These are phyloP conservation scores for Polygonum aviculare DNA, from an alignment of 148 eudicot species.

Conservation along the genomic window DNA sequence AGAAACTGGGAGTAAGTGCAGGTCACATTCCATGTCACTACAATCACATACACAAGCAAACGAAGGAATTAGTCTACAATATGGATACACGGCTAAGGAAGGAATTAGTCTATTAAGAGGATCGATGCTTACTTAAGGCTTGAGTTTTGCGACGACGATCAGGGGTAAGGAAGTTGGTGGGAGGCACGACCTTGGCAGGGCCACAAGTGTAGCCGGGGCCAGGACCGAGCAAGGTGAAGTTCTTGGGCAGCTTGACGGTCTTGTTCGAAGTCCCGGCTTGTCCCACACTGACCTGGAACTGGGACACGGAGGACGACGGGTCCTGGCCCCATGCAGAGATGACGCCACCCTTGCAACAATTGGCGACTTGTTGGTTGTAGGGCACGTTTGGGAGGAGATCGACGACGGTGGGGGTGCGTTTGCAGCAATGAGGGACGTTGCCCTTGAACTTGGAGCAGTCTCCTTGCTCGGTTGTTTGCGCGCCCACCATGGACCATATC, in stretches of 20 bases:
- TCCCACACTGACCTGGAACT: slow-evolving; percentile 79
- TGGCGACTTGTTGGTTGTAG: slow-evolving; percentile 67
- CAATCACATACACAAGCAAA: slow-evolving; percentile 5
- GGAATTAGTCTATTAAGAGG: not conserved
- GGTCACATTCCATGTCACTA: slow-evolving; percentile 89
- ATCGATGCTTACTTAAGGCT: slow-evolving; percentile 44
- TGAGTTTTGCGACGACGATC: slow-evolving; percentile 77
- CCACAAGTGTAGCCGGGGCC: slow-evolving; percentile 94
- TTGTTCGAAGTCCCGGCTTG: slow-evolving; percentile 68
- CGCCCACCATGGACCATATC: slow-evolving; percentile 84
- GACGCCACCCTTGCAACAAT: slow-evolving; percentile 85
- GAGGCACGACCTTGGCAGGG: slow-evolving; percentile 81
- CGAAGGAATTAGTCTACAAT: too few relatives aligned
- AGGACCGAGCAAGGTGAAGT: slow-evolving; percentile 79
- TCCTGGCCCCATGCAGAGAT: slow-evolving; percentile 77
- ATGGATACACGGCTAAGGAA: too few relatives aligned
- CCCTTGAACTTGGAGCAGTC: slow-evolving; percentile 92
- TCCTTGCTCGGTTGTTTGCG: slow-evolving; percentile 83
- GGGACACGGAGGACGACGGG: slow-evolving; percentile 43
- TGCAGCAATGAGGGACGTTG: slow-evolving; percentile 74
- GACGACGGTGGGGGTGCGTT: slow-evolving; percentile 64
- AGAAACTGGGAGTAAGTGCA: slow-evolving; percentile 69
- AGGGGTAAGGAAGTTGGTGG: slow-evolving; percentile 48
- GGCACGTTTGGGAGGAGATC: slow-evolving; percentile 75
- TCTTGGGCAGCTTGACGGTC: slow-evolving; percentile 71